These are phyloP conservation scores for Pleurotus tuber-regium DNA, from an alignment of 768 basidiomycete genomes.

Conservation along the genomic window DNA sequence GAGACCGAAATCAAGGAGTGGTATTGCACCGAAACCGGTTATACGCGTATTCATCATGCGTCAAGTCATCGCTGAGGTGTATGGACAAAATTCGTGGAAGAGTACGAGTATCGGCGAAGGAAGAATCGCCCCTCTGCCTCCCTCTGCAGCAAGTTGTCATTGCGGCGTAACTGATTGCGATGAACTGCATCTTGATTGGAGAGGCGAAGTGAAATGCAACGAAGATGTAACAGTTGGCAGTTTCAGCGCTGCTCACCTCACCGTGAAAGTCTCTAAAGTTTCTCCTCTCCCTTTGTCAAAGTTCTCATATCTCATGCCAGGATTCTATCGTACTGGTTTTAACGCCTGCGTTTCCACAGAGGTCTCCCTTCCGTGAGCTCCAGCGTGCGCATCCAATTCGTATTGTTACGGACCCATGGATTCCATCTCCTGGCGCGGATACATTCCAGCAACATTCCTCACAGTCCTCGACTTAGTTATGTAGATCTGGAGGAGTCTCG, in stretches of 20 bases:
- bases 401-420: conserved; percentile 59
- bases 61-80: conserved; percentile 38
- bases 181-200: conserved; percentile 52
- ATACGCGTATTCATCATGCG: conserved; percentile 56
- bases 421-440: conserved; percentile 2
- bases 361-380: conserved; percentile 31
- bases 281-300: no score
- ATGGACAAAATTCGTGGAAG: conserved; percentile 32
- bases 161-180: conserved; percentile 27
- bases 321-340: conserved; percentile 56
- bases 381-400: conserved; percentile 51
- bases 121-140: conserved; percentile 40
- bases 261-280: conserved; percentile 34
- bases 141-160: conserved; percentile 28
- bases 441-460: neutral
- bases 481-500: neutral
- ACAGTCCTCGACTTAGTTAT: neutral
- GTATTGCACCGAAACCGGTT: no score
- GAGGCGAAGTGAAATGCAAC: conserved; percentile 44
- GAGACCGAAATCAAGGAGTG: conserved; percentile 7
- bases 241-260: conserved; percentile 42
- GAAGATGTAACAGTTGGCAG: conserved; percentile 38
- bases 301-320: conserved; percentile 25
- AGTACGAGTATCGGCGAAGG: conserved; percentile 47
- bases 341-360: conserved; percentile 31